Evolutionary conservation across 1,139 yeast genomes (phyloP).

Genomic region (Taphrina wiesneri): DNA sequence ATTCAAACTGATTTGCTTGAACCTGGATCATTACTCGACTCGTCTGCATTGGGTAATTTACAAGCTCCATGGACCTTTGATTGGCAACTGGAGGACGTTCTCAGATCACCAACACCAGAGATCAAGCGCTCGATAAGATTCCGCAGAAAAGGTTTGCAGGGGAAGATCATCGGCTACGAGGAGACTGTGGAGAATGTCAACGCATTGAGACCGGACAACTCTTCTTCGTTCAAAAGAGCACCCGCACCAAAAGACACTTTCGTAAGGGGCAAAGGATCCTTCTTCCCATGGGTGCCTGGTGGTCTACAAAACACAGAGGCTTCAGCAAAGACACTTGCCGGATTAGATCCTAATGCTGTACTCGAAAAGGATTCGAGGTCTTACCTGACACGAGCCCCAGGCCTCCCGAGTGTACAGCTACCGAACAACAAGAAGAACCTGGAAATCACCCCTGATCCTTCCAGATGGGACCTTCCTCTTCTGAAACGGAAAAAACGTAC

Average conservation of each 20-base stretch:
- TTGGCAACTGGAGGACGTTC: slow-evolving; percentile 1
- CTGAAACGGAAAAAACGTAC: slow-evolving; percentile 9
- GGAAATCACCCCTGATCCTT: slow-evolving; percentile 29
- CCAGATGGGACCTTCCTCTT: slow-evolving; percentile 25
- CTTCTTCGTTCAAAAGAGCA: slow-evolving; percentile 53
- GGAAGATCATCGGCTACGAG: slow-evolving; percentile 61
- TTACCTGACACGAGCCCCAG: slow-evolving; percentile 6
- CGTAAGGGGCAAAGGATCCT: slow-evolving; percentile 69
- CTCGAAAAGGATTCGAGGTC: neutral
- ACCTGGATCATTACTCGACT: neutral
- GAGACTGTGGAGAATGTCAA: slow-evolving; percentile 48
- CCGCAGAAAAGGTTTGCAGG: slow-evolving; percentile 68
- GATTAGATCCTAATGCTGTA: neutral
- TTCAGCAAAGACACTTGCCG: neutral
- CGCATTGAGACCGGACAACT: slow-evolving; percentile 14
- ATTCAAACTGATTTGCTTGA: neutral
- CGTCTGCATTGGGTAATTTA: neutral
- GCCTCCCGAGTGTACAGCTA: neutral
- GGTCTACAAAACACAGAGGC: slow-evolving; percentile 52
- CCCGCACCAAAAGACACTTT: slow-evolving; percentile 63
- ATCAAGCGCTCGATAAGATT: slow-evolving; percentile 43
- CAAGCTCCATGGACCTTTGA: slow-evolving; percentile 10
- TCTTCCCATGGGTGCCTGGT: slow-evolving; percentile 91
- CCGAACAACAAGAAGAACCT: neutral
- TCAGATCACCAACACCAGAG: neutral